phyloP scores from a whole-genome alignment of 352 stramenopile species.

The Pythium utonaiense region DNA sequence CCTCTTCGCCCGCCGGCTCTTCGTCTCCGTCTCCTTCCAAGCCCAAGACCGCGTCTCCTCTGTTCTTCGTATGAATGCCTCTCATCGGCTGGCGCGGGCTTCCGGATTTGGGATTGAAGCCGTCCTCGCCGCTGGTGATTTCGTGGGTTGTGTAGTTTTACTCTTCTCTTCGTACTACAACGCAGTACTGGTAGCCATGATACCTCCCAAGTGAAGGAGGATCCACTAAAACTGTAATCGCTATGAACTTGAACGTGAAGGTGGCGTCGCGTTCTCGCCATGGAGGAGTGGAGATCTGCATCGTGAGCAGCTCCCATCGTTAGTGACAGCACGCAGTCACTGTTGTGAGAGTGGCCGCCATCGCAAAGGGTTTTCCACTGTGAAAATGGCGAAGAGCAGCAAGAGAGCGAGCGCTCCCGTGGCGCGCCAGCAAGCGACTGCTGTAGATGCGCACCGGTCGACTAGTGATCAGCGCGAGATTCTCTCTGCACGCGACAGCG shows the following conservation, averaged over 20 bases:
- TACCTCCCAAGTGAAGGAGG: slow-evolving; percentile 10
- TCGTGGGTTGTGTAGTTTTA: neutral
- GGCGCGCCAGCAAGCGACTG: neutral
- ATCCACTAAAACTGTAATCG: slow-evolving; percentile 11
- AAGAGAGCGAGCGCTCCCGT: neutral
- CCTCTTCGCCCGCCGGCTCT: neutral
- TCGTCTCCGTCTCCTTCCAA: slow-evolving; percentile 14
- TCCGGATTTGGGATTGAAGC: neutral
- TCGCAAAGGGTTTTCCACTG: neutral
- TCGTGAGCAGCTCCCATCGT: neutral
- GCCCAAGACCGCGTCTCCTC: slow-evolving; percentile 12
- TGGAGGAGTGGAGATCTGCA: neutral
- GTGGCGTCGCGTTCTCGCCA: neutral
- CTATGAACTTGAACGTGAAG: slow-evolving; percentile 1
- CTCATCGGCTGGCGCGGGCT: neutral
- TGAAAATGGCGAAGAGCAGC: slow-evolving; percentile 1
- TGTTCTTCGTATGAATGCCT: slow-evolving; percentile 15
- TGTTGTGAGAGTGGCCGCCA: neutral
- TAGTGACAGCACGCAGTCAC: neutral
- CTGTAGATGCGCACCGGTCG: neutral
- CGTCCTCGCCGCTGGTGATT: neutral
- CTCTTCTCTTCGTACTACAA: slow-evolving; percentile 4
- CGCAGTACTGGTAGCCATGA: slow-evolving; percentile 6
- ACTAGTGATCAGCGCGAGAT: neutral
- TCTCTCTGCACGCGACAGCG: neutral